A percentile compares a stretch with the other conserved stretches of the same genome.
Conservation (phyloP, 768 basidiomycete species). For the Suillus luteus region DNA sequence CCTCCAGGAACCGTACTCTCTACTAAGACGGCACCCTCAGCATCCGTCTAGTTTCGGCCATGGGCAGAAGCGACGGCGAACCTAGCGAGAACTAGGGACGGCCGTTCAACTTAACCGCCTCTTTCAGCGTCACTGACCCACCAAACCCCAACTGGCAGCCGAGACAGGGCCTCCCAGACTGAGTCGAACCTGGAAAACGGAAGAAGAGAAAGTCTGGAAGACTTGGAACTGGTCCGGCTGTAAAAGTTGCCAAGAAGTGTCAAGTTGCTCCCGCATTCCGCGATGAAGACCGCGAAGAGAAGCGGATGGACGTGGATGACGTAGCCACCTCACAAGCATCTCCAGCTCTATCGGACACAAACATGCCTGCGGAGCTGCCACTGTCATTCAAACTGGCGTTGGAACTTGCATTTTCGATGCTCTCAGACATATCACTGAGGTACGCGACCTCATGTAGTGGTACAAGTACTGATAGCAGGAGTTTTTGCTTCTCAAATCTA, state of each 20-base stretch:
- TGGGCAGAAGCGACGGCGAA: conserved; percentile 3
- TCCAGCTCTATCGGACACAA: conserved; percentile 35
- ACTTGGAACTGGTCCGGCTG: conserved; percentile 41
- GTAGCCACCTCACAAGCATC: conserved; percentile 36
- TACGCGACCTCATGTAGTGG: conserved; percentile 18
- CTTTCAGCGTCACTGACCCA: conserved; percentile 38
- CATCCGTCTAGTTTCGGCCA: conserved; percentile 8
- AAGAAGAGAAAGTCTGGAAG: conserved; percentile 39
- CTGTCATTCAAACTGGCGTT: conserved; percentile 43
- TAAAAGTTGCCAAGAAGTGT: conserved; percentile 55
- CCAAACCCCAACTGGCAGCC: conserved; percentile 48
- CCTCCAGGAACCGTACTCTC: too few relatives aligned
- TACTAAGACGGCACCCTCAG: background rate
- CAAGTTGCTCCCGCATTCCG: conserved; percentile 23
- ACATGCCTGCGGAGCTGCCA: conserved; percentile 44
- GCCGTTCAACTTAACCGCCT: conserved; percentile 23
- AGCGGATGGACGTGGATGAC: conserved; percentile 68
- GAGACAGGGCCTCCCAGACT: conserved; percentile 38
- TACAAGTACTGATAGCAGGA: background rate
- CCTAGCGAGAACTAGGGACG: conserved; percentile 16
- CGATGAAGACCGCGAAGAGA: conserved; percentile 44
- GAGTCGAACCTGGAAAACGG: conserved; percentile 24
- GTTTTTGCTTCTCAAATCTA: conserved; percentile 16
- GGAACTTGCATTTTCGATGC: conserved; percentile 74
- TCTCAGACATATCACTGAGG: conserved; percentile 36